Conservation (phyloP, 805 yeast genomes). For the Candida maltosa region DNA sequence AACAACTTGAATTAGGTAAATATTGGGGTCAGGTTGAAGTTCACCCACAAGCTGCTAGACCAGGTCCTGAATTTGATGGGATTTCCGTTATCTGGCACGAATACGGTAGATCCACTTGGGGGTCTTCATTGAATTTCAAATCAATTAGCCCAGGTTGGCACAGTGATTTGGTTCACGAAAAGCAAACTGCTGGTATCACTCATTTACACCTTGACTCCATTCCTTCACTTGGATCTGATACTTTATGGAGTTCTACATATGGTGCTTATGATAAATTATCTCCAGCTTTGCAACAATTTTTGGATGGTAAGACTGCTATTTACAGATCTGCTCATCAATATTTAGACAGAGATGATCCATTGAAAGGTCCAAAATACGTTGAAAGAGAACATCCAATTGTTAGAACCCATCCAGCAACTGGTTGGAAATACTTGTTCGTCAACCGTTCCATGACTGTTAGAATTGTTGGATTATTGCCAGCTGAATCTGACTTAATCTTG, state of each 20-base stretch:
- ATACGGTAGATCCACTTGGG: conserved; percentile 19
- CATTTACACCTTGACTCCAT: conserved; percentile 37
- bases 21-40: conserved; percentile 29
- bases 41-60: conserved; percentile 25
- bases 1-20: conserved; percentile 24
- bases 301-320: conserved; percentile 51
- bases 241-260: conserved; percentile 56
- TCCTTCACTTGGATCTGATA: conserved; percentile 54
- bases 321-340: conserved; percentile 41
- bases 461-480: conserved; percentile 51
- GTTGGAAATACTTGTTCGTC: conserved; percentile 56
- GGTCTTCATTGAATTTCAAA: conserved; percentile 26
- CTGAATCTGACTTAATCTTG: conserved; percentile 48
- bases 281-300: conserved; percentile 46
- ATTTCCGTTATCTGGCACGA: conserved; percentile 42
- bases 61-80: conserved; percentile 20
- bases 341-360: conserved; percentile 42
- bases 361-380: conserved; percentile 44
- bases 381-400: conserved; percentile 60
- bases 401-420: conserved; percentile 65
- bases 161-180: conserved; percentile 34
- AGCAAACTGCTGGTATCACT: conserved; percentile 35
- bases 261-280: conserved; percentile 57
- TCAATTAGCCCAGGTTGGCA: conserved; percentile 29
- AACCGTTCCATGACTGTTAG: conserved; percentile 49